Percentiles rank a stretch among this genome's conserved stretches.
Evolutionary conservation across 2,329 filamentous ascomycete species (phyloP).

Genomic region (Hypoxylon sp.): DNA sequence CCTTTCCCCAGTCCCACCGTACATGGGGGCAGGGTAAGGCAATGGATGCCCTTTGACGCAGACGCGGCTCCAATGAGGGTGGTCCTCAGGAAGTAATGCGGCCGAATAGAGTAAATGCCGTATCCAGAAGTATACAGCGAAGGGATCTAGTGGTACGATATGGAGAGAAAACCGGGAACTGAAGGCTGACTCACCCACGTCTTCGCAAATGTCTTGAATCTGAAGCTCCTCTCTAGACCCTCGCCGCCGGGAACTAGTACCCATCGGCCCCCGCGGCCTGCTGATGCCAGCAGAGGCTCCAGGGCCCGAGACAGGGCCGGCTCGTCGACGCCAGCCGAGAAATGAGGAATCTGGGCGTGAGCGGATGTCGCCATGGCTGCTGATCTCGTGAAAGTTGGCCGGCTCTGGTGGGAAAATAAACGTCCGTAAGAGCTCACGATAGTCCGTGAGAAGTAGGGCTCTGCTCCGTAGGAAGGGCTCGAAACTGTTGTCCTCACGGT

Average conservation of each 20-base stretch:
- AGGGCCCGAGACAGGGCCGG: conserved; percentile 53
- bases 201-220: conserved; percentile 74
- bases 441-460: conserved; percentile 16
- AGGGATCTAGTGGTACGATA: conserved; percentile 17
- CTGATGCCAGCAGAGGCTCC: conserved; percentile 52
- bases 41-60: conserved; percentile 2
- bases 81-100: conserved; percentile 6
- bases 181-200: conserved; percentile 66
- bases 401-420: conserved; percentile 24
- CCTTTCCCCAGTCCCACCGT: not conserved
- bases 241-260: conserved; percentile 62
- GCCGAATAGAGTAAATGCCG: conserved; percentile 26
- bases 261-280: conserved; percentile 60
- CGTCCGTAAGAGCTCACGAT: conserved; percentile 8
- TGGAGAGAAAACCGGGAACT: not conserved
- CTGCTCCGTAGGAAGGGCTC: not conserved
- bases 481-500: conserved; percentile 9
- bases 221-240: conserved; percentile 70
- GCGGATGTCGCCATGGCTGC: conserved; percentile 22
- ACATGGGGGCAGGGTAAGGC: conserved; percentile 14
- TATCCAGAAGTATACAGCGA: conserved; percentile 12
- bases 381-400: conserved; percentile 33
- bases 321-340: conserved; percentile 62
- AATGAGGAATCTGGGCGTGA: conserved; percentile 46
- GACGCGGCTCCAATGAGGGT: conserved; percentile 19